Evolutionary conservation across 176 grass and related monocot genomes (phyloP).

Genomic region (Microstegium vimineum): DNA sequence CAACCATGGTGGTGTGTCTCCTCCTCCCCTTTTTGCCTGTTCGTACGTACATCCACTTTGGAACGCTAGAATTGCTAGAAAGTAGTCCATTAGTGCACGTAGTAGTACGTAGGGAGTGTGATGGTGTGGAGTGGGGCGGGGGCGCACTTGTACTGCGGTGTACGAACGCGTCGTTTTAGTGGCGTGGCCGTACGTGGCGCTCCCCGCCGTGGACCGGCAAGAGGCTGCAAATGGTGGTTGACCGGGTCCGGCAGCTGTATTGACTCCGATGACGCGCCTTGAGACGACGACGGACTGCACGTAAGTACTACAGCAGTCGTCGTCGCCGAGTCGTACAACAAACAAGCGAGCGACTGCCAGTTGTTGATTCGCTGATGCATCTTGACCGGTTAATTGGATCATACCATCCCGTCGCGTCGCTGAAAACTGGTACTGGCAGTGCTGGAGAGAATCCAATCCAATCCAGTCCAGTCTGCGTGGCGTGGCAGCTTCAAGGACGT

Average conservation of each 20-base stretch:
- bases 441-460: background rate
- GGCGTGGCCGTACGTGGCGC: background rate
- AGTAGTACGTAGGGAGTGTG: no score
- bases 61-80: background rate
- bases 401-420: background rate
- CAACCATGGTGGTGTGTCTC: no score
- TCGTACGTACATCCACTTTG: no score
- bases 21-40: no score
- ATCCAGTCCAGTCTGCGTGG: no score
- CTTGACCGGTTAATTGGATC: background rate
- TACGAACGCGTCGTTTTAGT: background rate
- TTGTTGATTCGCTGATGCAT: background rate
- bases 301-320: no score
- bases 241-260: background rate
- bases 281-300: no score
- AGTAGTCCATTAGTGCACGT: no score
- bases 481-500: background rate
- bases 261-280: background rate
- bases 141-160: background rate
- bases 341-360: background rate
- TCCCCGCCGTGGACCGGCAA: slow-evolving; percentile 5
- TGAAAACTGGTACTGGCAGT: background rate
- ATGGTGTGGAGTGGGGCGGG: background rate
- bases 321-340: background rate
- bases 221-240: background rate